Evolutionary conservation across 2,329 filamentous ascomycete species (phyloP), one percentile per base, ranked within the genome.

Genomic region (Trichoderma cornu-damae): DNA sequence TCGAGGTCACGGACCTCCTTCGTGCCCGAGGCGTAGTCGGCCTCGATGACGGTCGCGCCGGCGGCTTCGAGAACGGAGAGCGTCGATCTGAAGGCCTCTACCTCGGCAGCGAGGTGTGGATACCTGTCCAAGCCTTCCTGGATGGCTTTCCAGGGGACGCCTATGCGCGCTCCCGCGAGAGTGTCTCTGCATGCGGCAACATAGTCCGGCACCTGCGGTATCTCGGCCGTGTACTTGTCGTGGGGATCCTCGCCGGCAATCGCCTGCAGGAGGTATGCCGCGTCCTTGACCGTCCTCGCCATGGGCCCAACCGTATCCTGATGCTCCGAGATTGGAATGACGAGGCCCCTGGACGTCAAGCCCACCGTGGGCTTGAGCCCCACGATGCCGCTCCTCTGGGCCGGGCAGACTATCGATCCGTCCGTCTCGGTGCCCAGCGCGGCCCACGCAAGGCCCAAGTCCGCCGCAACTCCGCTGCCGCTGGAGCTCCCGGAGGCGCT

Each of bases 291-390:
- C 0, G 79, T 86, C 40, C 80, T 77, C 0, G 79, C 82, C 68
- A 89, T 83, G 0, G 79, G 75, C 0, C 85, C 86, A 1, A 88
- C 75, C 0, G 79, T 83, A 63, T 89, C 86, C 62, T 85, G 82
- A 62, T 83, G 79, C 37, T 77, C 69, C 12, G 77, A 81, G 5
- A 88, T 82, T 0, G 85, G 85, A n/a, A 88, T 81, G 1, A 87
- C 84, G 3, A 86, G 73, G 60, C 77, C 72, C 12, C 82, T 73
- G 1, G 82, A 84, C 0, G 81, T 87, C 3, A 88, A 72, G 0
- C 85, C 86, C 1, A 87, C 81, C 0, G 84, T 86, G 1, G 85
- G 83, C 66, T 85, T 86, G 67, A 89, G 84, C 1, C 83, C 86
- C 0, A 87, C 85, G 1, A 88, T 61, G 53, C 85, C 85, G 68